Conservation (phyloP, 2,329 filamentous ascomycete species). For the Sporothrix luriei region DNA sequence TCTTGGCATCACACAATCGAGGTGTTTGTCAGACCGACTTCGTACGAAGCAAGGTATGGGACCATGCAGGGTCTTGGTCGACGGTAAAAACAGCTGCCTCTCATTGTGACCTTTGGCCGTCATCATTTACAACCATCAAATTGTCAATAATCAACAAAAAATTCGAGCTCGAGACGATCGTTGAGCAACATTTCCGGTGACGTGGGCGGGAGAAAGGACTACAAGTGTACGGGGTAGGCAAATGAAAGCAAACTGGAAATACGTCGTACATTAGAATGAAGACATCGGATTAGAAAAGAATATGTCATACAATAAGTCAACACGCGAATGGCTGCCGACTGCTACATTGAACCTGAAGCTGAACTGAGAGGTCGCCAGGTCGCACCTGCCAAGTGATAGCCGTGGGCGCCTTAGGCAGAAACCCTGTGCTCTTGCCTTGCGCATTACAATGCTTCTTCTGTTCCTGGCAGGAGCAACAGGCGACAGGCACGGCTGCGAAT, state of each 20-base stretch:
- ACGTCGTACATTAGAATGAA: neutral
- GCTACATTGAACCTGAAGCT: conserved; percentile 16
- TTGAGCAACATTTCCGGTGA: neutral
- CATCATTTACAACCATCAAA: neutral
- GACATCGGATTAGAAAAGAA: neutral
- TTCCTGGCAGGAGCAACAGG: neutral
- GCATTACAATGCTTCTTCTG: neutral
- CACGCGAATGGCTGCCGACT: neutral
- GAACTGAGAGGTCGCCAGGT: neutral
- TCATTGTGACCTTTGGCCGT: neutral
- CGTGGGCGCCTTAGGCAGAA: conserved; percentile 30
- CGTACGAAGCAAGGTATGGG: no score
- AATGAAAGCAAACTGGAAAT: neutral
- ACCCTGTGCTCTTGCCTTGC: neutral
- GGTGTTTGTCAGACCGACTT: conserved; percentile 5
- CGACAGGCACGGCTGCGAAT: conserved; percentile 10
- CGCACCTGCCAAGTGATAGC: neutral
- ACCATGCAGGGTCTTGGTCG: neutral
- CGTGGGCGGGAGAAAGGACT: neutral
- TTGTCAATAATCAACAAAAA: neutral
- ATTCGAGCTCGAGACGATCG: conserved; percentile 13
- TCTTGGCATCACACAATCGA: conserved; percentile 23
- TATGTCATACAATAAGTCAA: neutral
- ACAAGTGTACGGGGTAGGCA: neutral
- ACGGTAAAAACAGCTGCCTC: neutral